Evolutionary conservation across 2,329 filamentous ascomycete species (phyloP).

Genomic region (Neofusicoccum cordaticola): DNA sequence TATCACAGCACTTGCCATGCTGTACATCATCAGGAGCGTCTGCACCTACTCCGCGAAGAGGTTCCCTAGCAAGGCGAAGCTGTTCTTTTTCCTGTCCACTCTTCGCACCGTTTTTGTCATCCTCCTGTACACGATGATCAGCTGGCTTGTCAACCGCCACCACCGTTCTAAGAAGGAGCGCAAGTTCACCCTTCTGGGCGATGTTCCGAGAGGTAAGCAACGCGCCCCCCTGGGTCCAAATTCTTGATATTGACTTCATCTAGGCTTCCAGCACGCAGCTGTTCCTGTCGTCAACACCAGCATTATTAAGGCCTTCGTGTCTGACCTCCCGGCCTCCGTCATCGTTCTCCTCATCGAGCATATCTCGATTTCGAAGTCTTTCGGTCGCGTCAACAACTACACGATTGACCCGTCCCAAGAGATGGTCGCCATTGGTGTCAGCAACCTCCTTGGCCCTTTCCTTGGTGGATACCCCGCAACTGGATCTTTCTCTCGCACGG

Average conservation of each 20-base stretch:
- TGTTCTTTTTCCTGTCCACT: constrained; percentile 88
- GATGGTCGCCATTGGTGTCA: constrained; percentile 88
- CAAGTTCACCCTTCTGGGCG: constrained; percentile 69
- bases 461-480: constrained; percentile 88
- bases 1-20: constrained; percentile 70
- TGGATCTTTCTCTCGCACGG: constrained; percentile 92
- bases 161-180: constrained; percentile 50
- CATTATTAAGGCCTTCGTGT: constrained; percentile 67
- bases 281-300: constrained; percentile 65
- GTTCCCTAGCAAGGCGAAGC: constrained; percentile 65
- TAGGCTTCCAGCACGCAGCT: constrained; percentile 74
- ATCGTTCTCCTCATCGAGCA: constrained; percentile 97
- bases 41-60: constrained; percentile 68
- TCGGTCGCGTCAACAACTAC: constrained; percentile 94
- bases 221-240: neutral
- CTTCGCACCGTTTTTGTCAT: constrained; percentile 90
- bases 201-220: constrained; percentile 61
- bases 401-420: constrained; percentile 94
- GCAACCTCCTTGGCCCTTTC: constrained; percentile 87
- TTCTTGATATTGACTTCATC: neutral
- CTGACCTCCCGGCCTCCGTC: constrained; percentile 76
- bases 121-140: constrained; percentile 85
- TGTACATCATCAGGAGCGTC: constrained; percentile 65
- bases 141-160: constrained; percentile 76
- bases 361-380: constrained; percentile 95